These are phyloP conservation scores for Venturia nashicola DNA, from an alignment of 2,329 filamentous ascomycete genomes.

Conservation along the genomic window DNA sequence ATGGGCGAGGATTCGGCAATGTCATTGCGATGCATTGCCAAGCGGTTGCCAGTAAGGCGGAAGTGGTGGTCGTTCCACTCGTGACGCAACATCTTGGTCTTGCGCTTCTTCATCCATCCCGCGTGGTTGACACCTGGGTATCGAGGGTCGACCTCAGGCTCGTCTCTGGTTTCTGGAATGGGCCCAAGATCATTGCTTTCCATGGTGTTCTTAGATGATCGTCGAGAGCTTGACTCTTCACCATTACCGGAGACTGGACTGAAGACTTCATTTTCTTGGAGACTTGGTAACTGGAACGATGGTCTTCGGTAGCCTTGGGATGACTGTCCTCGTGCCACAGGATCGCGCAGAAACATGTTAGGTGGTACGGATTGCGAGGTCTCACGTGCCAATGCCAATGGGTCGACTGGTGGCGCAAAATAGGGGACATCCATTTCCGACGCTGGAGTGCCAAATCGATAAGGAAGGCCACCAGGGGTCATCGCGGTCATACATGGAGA, in stretches of 20 bases:
- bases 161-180: constrained; percentile 24
- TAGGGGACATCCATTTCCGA: constrained; percentile 84
- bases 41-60: constrained; percentile 52
- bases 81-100: constrained; percentile 75
- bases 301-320: constrained; percentile 43
- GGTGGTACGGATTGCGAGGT: constrained; percentile 84
- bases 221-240: background rate
- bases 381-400: constrained; percentile 63
- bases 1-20: constrained; percentile 49
- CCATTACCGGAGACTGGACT: background rate
- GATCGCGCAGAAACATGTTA: constrained; percentile 67
- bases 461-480: constrained; percentile 31
- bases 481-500: constrained; percentile 25
- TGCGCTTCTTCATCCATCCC: constrained; percentile 90
- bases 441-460: constrained; percentile 74
- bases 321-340: constrained; percentile 29
- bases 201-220: constrained; percentile 9
- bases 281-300: constrained; percentile 57
- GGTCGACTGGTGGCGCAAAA: constrained; percentile 58
- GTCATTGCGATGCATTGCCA: constrained; percentile 54
- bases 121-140: constrained; percentile 52
- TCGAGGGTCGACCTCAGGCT: constrained; percentile 12
- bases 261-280: constrained; percentile 47
- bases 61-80: constrained; percentile 93
- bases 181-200: constrained; percentile 13